These are phyloP conservation scores for Ascochyta koolunga DNA, from an alignment of 2,329 filamentous ascomycete species.

Conservation along the genomic window DNA sequence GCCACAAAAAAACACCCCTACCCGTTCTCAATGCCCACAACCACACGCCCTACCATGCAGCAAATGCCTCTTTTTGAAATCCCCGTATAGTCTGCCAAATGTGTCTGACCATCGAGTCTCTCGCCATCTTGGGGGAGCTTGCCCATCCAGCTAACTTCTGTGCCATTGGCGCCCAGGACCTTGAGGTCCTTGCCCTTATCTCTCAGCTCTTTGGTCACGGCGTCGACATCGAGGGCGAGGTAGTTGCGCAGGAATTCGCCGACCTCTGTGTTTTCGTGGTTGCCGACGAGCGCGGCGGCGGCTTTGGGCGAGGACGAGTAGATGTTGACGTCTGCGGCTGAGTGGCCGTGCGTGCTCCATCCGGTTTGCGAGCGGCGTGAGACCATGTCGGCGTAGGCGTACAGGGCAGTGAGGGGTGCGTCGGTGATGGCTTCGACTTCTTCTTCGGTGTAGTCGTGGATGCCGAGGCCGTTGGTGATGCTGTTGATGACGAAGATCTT, in stretches of 20 bases:
- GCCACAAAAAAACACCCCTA: neutral
- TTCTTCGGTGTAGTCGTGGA: conserved; percentile 71
- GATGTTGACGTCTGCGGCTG: conserved; percentile 92
- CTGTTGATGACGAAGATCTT: conserved; percentile 71
- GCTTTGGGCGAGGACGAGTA: conserved; percentile 76
- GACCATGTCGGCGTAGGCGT: conserved; percentile 81
- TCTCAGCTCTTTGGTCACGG: conserved; percentile 76
- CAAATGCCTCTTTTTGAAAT: conserved; percentile 44
- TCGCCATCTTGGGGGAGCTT: conserved; percentile 48
- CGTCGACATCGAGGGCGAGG: conserved; percentile 77
- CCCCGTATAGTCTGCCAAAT: conserved; percentile 49
- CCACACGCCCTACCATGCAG: conserved; percentile 37
- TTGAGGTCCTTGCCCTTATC: conserved; percentile 56
- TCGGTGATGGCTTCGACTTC: conserved; percentile 73
- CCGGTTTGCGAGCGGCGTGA: conserved; percentile 87
- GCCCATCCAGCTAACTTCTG: conserved; percentile 52
- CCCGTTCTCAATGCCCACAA: conserved; percentile 41
- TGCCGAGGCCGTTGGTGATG: conserved; percentile 73
- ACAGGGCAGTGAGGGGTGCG: conserved; percentile 61
- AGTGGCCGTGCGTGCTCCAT: conserved; percentile 92
- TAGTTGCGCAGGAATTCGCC: conserved; percentile 82
- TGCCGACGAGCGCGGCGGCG: conserved; percentile 72
- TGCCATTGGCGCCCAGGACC: conserved; percentile 33
- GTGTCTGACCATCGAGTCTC: conserved; percentile 55
- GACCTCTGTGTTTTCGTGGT: conserved; percentile 94